phyloP scores from a whole-genome alignment of 2,329 filamentous ascomycete genomes.

The Colletotrichum sp. region DNA sequence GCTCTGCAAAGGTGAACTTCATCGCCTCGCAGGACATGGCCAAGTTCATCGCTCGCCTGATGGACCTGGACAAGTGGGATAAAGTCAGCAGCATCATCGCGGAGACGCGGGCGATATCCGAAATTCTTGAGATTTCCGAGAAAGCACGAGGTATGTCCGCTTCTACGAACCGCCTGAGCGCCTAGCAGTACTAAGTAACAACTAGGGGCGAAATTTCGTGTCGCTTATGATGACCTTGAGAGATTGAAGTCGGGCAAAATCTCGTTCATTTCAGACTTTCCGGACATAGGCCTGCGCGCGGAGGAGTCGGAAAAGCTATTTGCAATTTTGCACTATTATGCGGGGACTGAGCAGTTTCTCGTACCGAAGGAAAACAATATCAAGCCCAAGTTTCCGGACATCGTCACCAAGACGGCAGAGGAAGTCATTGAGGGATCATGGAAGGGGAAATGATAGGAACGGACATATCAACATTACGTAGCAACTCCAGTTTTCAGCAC shows the following conservation, averaged over 20 bases:
- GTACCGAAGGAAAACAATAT: conserved; percentile 22
- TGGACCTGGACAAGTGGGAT: conserved; percentile 45
- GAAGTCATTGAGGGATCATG: conserved; percentile 25
- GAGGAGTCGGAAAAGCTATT: conserved; percentile 25
- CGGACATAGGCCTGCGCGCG: conserved; percentile 18
- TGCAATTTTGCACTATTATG: conserved; percentile 24
- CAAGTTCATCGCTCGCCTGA: conserved; percentile 39
- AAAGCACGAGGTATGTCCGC: background rate
- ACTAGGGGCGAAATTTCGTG: background rate
- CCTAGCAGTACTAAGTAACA: background rate
- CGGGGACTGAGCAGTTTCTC: conserved; percentile 24
- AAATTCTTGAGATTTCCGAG: conserved; percentile 40
- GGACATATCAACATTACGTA: background rate
- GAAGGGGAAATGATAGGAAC: background rate
- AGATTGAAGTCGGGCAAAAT: conserved; percentile 27
- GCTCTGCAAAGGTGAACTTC: conserved; percentile 1
- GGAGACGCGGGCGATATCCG: conserved; percentile 39
- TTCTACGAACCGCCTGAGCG: background rate
- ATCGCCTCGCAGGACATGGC: conserved; percentile 15
- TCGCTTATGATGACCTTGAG: conserved; percentile 15
- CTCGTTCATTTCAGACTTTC: conserved; percentile 25
- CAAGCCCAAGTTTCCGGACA: conserved; percentile 31
- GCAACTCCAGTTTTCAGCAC: background rate
- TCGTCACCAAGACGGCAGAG: conserved; percentile 26
- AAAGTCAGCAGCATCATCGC: conserved; percentile 34